Evolutionary conservation across 2,329 filamentous ascomycete genomes (phyloP), one percentile per base, ranked within the genome.

Genomic region (Sarocladium brachiariae): DNA sequence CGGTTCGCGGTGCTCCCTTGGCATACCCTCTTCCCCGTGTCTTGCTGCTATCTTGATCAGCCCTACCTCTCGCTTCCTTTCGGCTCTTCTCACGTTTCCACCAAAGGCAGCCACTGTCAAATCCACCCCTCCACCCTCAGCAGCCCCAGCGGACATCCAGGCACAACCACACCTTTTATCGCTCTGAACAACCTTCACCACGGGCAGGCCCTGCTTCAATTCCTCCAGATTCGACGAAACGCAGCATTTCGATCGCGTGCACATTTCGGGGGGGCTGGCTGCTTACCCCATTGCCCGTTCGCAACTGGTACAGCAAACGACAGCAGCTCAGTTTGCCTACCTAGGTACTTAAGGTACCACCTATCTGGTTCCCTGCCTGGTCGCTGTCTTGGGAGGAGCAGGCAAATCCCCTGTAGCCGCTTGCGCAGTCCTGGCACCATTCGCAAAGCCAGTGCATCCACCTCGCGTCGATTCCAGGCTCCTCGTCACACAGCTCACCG

Each of bases 181-280:
- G 43, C 27, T 25, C 39, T 18, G 25, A 47, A 16, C 27, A 47
- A 47, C 43, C 27, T 47, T 33, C 43, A 47, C 43, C 25, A 47
- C 43, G 43, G 43, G 43, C 43, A 47, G 43, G 27, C 43, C 43
- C 43, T 16, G 43, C 24, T 47, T 47, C 43, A 47, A 47, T 47
- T 47, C 43, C 27, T 47, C 21, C 43, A 33, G 27, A 14, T 47
- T 33, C 43, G 27, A 47, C 43, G n/a, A 25, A 18, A 30, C 43
- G 18, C 43, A 25, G 16, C 39, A 4, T 5, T 19, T n/a, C 27
- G 39, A 27, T 25, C 39, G 16, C 23, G 25, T 43, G 39, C 39
- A 10, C 39, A 27, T 8, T 13, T 43, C 16, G 19, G 39, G 16
- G 14, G 27, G 39, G 9, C 27, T 39, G 11, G 10, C 23, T 43